Conservation (phyloP, 345 rosid genomes). For the thale cress (Arabidopsis thaliana) region TAIR10.1 NC_003075.7:7414001-7414500, state of each 20-base stretch:
- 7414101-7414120: neutral
- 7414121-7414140: neutral
- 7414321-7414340: neutral
- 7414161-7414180: neutral
- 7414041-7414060: neutral
- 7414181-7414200: neutral
- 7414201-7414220: neutral
- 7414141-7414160: neutral
- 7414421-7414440: constrained; percentile 63
- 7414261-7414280: neutral
- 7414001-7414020: constrained; percentile 9
- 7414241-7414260: constrained; percentile 1
- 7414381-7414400: constrained; percentile 53
- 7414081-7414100: neutral
- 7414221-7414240: neutral
- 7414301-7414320: constrained; percentile 20
- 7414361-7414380: constrained; percentile 43
- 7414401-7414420: constrained; percentile 65
- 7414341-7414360: neutral
- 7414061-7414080: neutral
- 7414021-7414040: neutral
- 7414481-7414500: constrained; percentile 82
- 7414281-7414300: constrained; percentile 24
- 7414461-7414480: constrained; percentile 65
- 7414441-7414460: constrained; percentile 62